Conservation (phyloP, 768 basidiomycete species). For the Sistotremastrum niveocremeum region DNA sequence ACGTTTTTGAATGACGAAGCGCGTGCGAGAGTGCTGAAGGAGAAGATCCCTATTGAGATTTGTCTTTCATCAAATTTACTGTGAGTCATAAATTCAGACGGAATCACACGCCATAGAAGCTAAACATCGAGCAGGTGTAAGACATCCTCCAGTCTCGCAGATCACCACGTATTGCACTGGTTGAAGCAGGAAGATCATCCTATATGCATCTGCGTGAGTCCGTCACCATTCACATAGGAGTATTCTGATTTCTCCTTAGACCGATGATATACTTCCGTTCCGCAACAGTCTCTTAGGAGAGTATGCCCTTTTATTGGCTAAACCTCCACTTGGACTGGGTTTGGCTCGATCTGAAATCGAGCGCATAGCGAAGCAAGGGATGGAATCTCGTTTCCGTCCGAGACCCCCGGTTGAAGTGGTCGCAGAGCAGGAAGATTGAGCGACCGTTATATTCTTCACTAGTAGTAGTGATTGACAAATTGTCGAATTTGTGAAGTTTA, state of each 20-base stretch:
- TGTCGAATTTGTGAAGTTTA: too few relatives aligned
- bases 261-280: conserved; percentile 73
- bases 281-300: conserved; percentile 60
- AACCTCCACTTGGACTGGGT: conserved; percentile 59
- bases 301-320: conserved; percentile 67
- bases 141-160: conserved; percentile 48
- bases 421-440: too few relatives aligned
- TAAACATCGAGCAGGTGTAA: conserved; percentile 40
- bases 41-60: conserved; percentile 58
- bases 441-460: too few relatives aligned
- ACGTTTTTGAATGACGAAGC: conserved; percentile 61
- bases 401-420: too few relatives aligned
- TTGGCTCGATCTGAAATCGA: conserved; percentile 43
- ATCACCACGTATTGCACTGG: conserved; percentile 62
- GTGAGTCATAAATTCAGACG: conserved; percentile 24
- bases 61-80: conserved; percentile 71
- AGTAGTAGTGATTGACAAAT: too few relatives aligned
- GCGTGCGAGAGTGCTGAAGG: conserved; percentile 37
- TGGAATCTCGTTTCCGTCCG: conserved; percentile 25
- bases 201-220: conserved; percentile 61
- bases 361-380: conserved; percentile 45
- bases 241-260: conserved; percentile 29
- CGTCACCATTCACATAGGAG: background rate
- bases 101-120: background rate
- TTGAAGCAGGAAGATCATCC: conserved; percentile 45